A percentile compares a stretch with the other conserved stretches of the same genome.
phyloP scores from a whole-genome alignment of 2,329 filamentous ascomycete species.

The Akanthomyces dipterigenus region DNA sequence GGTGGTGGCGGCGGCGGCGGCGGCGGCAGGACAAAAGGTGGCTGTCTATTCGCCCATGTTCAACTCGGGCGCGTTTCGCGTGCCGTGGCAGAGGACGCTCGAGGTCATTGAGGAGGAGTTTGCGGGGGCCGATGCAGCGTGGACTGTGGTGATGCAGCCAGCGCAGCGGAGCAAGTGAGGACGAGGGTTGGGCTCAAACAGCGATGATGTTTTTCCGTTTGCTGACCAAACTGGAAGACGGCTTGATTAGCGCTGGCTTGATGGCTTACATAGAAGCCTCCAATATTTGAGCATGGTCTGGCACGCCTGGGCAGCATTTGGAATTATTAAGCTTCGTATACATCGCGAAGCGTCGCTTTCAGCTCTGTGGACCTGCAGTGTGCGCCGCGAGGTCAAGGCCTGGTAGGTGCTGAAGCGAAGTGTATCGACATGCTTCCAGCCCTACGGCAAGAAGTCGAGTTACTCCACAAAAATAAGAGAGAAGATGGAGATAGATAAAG shows the following conservation, averaged over 20 bases:
- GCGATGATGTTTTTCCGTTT: too few species aligned
- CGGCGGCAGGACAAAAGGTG: background rate
- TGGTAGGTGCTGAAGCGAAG: background rate
- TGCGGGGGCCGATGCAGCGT: background rate
- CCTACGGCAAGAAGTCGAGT: background rate
- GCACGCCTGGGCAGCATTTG: too few species aligned
- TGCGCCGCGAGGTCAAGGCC: background rate
- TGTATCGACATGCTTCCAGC: background rate
- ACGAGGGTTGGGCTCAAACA: background rate
- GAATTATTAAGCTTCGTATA: too few species aligned
- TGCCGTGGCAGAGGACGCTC: slow-evolving; percentile 18
- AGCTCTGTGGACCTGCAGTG: background rate
- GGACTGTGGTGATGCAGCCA: background rate
- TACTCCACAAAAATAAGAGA: background rate
- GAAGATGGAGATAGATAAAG: background rate
- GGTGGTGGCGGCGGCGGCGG: background rate
- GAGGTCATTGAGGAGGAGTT: slow-evolving; percentile 5
- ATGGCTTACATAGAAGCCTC: too few species aligned
- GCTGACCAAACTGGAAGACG: background rate
- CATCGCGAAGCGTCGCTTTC: background rate
- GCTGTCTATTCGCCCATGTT: slow-evolving; percentile 19
- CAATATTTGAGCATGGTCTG: too few species aligned
- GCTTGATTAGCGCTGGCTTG: background rate
- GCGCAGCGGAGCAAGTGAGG: background rate
- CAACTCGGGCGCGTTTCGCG: slow-evolving; percentile 19